These are phyloP conservation scores for Metarhizium album DNA, from an alignment of 2,329 filamentous ascomycete species.

Conservation along the genomic window DNA sequence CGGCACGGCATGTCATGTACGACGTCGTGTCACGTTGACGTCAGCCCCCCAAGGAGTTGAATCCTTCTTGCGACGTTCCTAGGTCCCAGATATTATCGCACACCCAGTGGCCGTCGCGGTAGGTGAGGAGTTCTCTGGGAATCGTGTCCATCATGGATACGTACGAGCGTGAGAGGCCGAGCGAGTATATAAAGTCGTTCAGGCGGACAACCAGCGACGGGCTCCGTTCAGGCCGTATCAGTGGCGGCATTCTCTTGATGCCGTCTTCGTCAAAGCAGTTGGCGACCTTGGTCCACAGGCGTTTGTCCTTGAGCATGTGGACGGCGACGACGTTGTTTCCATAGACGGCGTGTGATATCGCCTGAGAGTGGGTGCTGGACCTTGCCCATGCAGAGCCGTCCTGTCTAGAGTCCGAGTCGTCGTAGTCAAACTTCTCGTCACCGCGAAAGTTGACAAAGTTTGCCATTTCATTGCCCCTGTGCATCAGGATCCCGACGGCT, in stretches of 20 bases:
- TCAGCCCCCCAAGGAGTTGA: neutral
- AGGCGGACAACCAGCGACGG: conserved; percentile 10
- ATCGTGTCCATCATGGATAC: conserved; percentile 14
- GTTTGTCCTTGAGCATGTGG: conserved; percentile 18
- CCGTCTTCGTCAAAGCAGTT: conserved; percentile 18
- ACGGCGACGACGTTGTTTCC: conserved; percentile 15
- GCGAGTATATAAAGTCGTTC: conserved; percentile 15
- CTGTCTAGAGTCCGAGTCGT: conserved; percentile 15
- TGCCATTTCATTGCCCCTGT: conserved; percentile 14
- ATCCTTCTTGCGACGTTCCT: conserved; percentile 7
- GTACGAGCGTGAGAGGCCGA: conserved; percentile 11
- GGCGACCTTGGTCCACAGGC: conserved; percentile 17
- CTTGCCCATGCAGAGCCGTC: conserved; percentile 20
- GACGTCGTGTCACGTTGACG: too few species aligned
- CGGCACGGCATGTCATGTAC: too few species aligned
- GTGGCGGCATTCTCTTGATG: conserved; percentile 12
- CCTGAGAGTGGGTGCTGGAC: conserved; percentile 12
- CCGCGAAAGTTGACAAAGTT: conserved; percentile 19
- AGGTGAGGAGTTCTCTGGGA: conserved; percentile 12
- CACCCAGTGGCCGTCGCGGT: conserved; percentile 12
- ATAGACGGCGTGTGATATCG: conserved; percentile 15
- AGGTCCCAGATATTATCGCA: conserved; percentile 18
- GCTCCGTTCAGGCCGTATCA: conserved; percentile 1
- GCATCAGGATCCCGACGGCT: conserved; percentile 18
- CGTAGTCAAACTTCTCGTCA: conserved; percentile 21